Evolutionary conservation across 768 basidiomycete genomes (phyloP).

Genomic region (Sarcodon sp.): DNA sequence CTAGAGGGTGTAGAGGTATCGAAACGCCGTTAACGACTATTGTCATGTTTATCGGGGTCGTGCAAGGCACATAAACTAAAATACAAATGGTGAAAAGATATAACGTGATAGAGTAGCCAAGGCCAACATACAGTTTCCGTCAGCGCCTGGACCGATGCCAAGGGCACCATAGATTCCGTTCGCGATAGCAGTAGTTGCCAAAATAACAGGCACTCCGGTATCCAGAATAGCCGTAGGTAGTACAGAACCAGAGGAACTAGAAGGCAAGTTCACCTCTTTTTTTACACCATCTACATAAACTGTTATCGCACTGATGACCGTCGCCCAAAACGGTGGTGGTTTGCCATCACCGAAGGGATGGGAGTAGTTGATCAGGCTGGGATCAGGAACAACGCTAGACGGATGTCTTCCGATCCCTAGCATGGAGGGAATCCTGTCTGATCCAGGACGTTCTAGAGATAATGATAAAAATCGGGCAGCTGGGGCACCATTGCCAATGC

Average conservation of each 20-base stretch:
- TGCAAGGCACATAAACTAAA: constrained; percentile 66
- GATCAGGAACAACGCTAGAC: constrained; percentile 32
- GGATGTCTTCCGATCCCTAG: constrained; percentile 68
- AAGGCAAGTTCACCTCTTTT: constrained; percentile 26
- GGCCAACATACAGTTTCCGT: constrained; percentile 47
- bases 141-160: constrained; percentile 40
- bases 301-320: constrained; percentile 39
- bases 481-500: constrained; percentile 43
- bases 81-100: constrained; percentile 5
- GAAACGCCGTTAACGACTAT: constrained; percentile 46
- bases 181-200: constrained; percentile 46
- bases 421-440: constrained; percentile 35
- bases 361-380: constrained; percentile 37
- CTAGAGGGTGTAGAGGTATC: constrained; percentile 62
- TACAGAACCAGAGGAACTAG: constrained; percentile 21
- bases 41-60: constrained; percentile 57
- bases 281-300: constrained; percentile 39
- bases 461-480: constrained; percentile 54
- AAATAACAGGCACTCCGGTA: constrained; percentile 54
- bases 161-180: constrained; percentile 73
- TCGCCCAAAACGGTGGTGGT: constrained; percentile 54
- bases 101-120: neutral
- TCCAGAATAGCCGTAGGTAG: constrained; percentile 62
- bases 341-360: constrained; percentile 23
- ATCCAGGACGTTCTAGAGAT: constrained; percentile 57